Base-by-base conservation (phyloP, 75 land plant genomes). In the Picea glauca region DNA sequence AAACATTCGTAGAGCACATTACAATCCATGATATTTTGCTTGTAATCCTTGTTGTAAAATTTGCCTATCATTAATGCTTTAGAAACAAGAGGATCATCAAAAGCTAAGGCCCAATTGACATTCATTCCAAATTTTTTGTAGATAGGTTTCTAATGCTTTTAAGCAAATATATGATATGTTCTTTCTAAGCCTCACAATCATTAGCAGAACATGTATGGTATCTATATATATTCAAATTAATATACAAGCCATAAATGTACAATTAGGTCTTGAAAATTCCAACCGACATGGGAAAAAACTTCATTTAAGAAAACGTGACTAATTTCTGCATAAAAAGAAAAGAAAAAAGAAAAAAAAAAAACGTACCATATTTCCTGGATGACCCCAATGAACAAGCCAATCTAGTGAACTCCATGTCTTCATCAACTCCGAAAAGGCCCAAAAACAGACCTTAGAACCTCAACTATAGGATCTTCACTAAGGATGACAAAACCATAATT, bases 371-470 rank as follows among this genome's bases (percentile, higher is more conserved):
- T 92, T 92, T 2, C 93, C 97, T 2, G 95, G 97, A 80, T 94
- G 97, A 56, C 97, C 97, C 97, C 97, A 94, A 32, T 94, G 97
- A 23, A 94, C 95, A 59, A 94, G 90, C 97, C 95, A 94, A 35
- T 87, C 92, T 61, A 95, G 97, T 46, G 92, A 89, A 76, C 80
- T 82, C 87, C 60, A 87, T 64, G 93, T 78, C 84, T 85, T 92
- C 32, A 94, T 87, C 31, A 94, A 58, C 80, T 92, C 95, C 78
- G 81, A 77, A 94, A 80, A 18, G 97, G 95, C 31, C 78, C 89
- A 80, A 94, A 90, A 13, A 88, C 66, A 40, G 87, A 81, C 35
- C 77, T 87, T 15, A 90, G 75, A 33, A 82, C 30, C 38, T 74
- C 89, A 79, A 91, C 97, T 94, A 84, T 58, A 21, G 21, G 18